Base-by-base conservation (phyloP, 257 asterid species). In the Ajuga chamaepitys region DNA sequence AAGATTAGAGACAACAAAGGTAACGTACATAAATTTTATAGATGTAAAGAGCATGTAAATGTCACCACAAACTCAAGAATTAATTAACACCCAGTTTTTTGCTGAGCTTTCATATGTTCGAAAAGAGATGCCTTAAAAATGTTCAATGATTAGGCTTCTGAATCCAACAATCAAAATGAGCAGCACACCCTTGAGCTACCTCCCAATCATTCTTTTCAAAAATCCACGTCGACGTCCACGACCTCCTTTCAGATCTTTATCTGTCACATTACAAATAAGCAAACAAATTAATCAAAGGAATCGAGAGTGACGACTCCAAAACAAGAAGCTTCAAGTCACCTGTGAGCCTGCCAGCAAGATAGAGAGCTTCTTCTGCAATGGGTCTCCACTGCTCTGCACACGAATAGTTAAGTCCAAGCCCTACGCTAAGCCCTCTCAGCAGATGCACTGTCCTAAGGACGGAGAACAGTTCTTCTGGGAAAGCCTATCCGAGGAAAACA, bases 341-440 rank as follows among this genome's bases (percentile, higher is more conserved):
- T 83, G 74, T 21, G 75, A 83, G 75, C 83, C 93, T 86, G 58
- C 96, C 95, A 0, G 95, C 92, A 80, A 20, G 78, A 57, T 54
- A 81, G 5, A 94, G 81, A 78, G 81, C 95, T 85, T 90, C 95
- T 81, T 94, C 95, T 50, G 97, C 97, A 66, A 94, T 78, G 25
- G 96, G 93, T 77, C 93, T 85, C 97, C 97, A 94, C 70, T 94
- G 99, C 78, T 94, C 93, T 25, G 95, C 95, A 54, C 96, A 91
- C 9, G 97, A 94, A 74, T 80, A 90, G 75, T 90, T 90, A 63
- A 94, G 78, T 71, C 99, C 99, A 1, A 94, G 83, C 62, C 99
- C 99, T 50, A 90, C 95, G 45, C 98, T 90, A 58, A 94, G 96
- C 59, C 99, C 99, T 77, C 99, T 85, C 72, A 94, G 79, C 37